Conservation (phyloP, 108 stramenopile species). For the Cyclotella distinguenda region DNA sequence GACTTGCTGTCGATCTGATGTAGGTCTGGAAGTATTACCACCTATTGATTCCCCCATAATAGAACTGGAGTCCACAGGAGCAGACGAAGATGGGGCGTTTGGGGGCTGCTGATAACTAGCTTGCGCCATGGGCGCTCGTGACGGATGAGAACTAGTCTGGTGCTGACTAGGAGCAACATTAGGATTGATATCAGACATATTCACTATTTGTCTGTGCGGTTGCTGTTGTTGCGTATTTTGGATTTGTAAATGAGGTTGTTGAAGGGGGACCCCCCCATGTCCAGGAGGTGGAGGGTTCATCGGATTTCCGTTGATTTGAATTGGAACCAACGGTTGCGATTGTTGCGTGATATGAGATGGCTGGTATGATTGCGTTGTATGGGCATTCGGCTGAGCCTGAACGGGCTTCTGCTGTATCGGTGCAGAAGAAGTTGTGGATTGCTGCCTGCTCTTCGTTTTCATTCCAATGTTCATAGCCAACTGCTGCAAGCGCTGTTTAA, state of each 20-base stretch:
- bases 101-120: constrained; percentile 35
- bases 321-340: constrained; percentile 38
- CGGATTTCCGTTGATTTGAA: constrained; percentile 14
- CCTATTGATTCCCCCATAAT: constrained; percentile 9
- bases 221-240: constrained; percentile 53
- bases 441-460: constrained; percentile 76
- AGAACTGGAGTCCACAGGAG: constrained; percentile 26
- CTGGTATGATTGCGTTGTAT: constrained; percentile 34
- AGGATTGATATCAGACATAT: constrained; percentile 79
- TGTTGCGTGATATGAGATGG: constrained; percentile 43
- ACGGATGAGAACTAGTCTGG: constrained; percentile 15
- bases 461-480: constrained; percentile 91
- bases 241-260: constrained; percentile 50
- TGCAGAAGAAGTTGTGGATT: constrained; percentile 48
- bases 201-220: constrained; percentile 69
- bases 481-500: constrained; percentile 92
- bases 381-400: constrained; percentile 8
- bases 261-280: constrained; percentile 13
- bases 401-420: constrained; percentile 27
- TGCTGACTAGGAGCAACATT: constrained; percentile 51
- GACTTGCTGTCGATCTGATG: constrained; percentile 91
- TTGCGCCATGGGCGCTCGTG: constrained; percentile 33
- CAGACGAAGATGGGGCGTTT: constrained; percentile 13
- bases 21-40: constrained; percentile 36
- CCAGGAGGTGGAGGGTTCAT: constrained; percentile 22